Base-by-base conservation (phyloP, 352 stramenopile species). In the Phytopythium mirpurense region DNA sequence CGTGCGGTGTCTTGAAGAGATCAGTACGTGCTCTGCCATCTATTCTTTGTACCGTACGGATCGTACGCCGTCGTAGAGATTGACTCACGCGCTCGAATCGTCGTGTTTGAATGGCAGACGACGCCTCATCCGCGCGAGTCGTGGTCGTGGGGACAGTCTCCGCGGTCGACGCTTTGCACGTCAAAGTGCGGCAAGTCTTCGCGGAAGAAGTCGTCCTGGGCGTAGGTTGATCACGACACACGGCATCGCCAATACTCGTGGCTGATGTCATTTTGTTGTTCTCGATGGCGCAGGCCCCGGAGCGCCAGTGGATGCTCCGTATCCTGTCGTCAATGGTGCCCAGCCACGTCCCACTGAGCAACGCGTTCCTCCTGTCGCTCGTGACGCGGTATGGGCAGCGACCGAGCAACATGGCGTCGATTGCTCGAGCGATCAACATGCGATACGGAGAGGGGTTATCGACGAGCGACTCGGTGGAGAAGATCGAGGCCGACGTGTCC, bases 361-460 rank as follows among this genome's bases (percentile, higher is more conserved):
- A 65, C 18, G 67, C 83, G 40, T 71, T 85, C 54, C 68, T 84
- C 11, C 57, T 74, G 46, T 86, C 76, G 0, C 60, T 88, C 27
- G 71, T 77, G 6, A 69, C 90, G 38, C 83, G 84, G 4, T 89
- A 86, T 52, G 82, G 84, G n/a, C 84, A 94, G 44, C 71, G 72
- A 31, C 80, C 80, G 35, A 91, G 84, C 59, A 79, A 88, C 31
- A 75, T 94, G 21, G 62, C 65, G 14, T 70, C 74, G 0, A 80
- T 90, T 5, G 74, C 69, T 42, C 69, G 72, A 37, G 56, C 78
- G n/a, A 68, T 87, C 6, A 49, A 54, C 27, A 46, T 26, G 27
- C 29, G 19, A 23, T 51, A n/a, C 21, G 9, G 10, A 54, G 37
- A 50, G n/a, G n/a, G n/a, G n/a, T n/a, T 19, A 3, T 1, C n/a